Evolutionary conservation across 2,329 filamentous ascomycete genomes (phyloP).

Genomic region (Penicillium nordicum): DNA sequence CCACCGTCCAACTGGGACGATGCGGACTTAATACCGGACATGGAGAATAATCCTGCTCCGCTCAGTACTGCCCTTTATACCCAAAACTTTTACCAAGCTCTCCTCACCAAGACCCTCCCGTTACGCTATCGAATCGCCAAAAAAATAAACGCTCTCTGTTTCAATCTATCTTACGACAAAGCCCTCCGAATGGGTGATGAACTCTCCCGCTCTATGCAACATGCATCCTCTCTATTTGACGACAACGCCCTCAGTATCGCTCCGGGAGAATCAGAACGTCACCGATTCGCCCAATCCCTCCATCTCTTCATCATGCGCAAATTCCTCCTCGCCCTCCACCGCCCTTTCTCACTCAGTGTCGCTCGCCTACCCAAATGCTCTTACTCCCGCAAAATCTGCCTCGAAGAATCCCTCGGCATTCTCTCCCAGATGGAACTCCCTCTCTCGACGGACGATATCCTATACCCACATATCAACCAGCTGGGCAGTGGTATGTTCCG

Average conservation of each 20-base stretch:
- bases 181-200: constrained; percentile 31
- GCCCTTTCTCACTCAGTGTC: constrained; percentile 37
- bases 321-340: constrained; percentile 56
- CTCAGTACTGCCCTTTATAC: constrained; percentile 19
- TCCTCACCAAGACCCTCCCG: constrained; percentile 28
- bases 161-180: constrained; percentile 33
- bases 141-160: constrained; percentile 30
- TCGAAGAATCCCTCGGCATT: constrained; percentile 36
- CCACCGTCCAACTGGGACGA: constrained; percentile 41
- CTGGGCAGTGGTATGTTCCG: constrained; percentile 36
- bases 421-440: constrained; percentile 31
- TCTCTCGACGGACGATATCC: constrained; percentile 13
- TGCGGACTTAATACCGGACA: constrained; percentile 28
- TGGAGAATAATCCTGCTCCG: constrained; percentile 24
- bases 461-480: constrained; percentile 30
- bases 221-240: constrained; percentile 24
- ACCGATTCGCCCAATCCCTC: constrained; percentile 36
- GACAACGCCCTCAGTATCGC: constrained; percentile 12
- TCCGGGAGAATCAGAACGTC: constrained; percentile 8
- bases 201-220: constrained; percentile 24
- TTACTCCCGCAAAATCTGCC: constrained; percentile 38
- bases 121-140: constrained; percentile 31
- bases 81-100: constrained; percentile 28
- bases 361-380: constrained; percentile 33
- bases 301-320: constrained; percentile 53